Evolutionary conservation across 129 eudicot genomes (phyloP), one percentile per base, ranked within the genome.

Genomic region (Ambrosia artemisiifolia): DNA sequence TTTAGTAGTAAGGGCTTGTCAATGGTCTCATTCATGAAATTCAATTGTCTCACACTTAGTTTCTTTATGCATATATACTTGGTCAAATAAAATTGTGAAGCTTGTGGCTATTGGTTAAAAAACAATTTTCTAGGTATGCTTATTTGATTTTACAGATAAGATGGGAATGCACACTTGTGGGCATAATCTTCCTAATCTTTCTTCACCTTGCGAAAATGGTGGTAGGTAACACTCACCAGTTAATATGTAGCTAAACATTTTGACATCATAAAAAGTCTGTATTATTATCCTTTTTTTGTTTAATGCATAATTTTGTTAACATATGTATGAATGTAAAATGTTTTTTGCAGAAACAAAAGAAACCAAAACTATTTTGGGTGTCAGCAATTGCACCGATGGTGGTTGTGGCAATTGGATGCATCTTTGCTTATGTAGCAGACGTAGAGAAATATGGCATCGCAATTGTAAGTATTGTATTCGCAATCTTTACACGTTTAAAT

Each of bases 381-480:
- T 73, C 97, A 28, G 99, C 99, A 11, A 80, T 91, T 18, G 89
- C 94, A 56, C 99, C 99, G 5, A 80, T 90, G 63, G 46, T 76
- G 43, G 79, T 77, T 1, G 99, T 95, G 13, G 47, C 85, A 2
- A 20, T 70, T 11, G 97, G 96, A 13, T 76, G 97, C 60, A 57
- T 88, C 36, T 75, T 95, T 43, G 91, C 94, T 19, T 88, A 83
- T 72, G 74, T 75, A 49, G 75, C 81, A 19, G 80, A 85, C 32
- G 89, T 74, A 0, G 85, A 90, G 57, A 87, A 85, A 77, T 83
- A 82, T 78, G 96, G 96, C 59, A 82, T 94, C 47, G 72, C 85
- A 38, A 83, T 77, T 65, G 98, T 94, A 62, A 82, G 96, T 75
- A 13, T 36, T 47, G 20, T 59, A 8, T 59, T 24, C 42, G 0